Evolutionary conservation across 305 asterid genomes (phyloP).

Genomic region (Coffea humblotiana): DNA sequence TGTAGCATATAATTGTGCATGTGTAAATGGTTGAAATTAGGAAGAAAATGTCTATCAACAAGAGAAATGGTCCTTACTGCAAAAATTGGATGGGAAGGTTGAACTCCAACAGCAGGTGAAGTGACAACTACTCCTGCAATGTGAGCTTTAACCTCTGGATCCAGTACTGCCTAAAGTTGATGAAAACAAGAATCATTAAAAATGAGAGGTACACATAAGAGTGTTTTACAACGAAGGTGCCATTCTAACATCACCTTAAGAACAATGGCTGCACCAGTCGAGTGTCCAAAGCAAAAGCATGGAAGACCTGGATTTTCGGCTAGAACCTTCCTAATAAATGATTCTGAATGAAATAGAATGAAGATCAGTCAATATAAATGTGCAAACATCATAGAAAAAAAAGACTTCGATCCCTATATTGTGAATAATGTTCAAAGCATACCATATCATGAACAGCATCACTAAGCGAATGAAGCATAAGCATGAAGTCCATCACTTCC

Average conservation of each 20-base stretch:
- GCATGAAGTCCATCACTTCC: slow-evolving; percentile 98
- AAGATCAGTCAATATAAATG: neutral
- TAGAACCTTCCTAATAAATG: slow-evolving; percentile 53
- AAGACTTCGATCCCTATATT: neutral
- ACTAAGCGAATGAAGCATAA: slow-evolving; percentile 80
- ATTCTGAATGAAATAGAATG: slow-evolving; percentile 41
- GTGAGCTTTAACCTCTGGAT: slow-evolving; percentile 57
- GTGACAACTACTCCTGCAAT: slow-evolving; percentile 71
- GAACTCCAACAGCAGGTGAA: slow-evolving; percentile 92
- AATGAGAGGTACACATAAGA: neutral
- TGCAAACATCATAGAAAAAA: neutral
- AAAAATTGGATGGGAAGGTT: slow-evolving; percentile 87
- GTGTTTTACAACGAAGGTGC: neutral
- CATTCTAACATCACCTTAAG: slow-evolving; percentile 53
- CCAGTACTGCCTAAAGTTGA: slow-evolving; percentile 62
- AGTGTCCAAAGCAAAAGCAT: slow-evolving; percentile 92
- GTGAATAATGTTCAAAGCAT: slow-evolving; percentile 18
- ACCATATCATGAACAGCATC: slow-evolving; percentile 79
- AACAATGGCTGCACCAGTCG: slow-evolving; percentile 91
- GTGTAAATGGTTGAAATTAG: neutral
- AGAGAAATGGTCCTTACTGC: slow-evolving; percentile 38
- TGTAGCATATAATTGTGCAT: neutral
- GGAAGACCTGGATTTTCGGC: slow-evolving; percentile 69
- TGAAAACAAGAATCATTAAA: slow-evolving; percentile 5
- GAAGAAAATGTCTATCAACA: neutral